Evolutionary conservation across 805 yeast genomes (phyloP), one percentile per base, ranked within the genome.

Genomic region (Vanderwaltozyma verrucispora): DNA sequence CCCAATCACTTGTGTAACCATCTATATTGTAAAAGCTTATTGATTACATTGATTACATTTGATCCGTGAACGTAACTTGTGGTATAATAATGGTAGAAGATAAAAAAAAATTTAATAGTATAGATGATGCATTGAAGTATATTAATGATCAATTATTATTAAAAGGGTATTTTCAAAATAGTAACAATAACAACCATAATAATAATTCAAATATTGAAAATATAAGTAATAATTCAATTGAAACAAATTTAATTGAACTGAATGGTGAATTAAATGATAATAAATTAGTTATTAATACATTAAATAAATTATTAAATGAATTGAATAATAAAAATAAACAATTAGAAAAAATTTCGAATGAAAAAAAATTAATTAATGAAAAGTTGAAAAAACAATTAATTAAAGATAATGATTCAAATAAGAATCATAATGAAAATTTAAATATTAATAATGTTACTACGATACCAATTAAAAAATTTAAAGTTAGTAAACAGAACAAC

Each of bases 71-170:
- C n/a, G n/a, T n/a, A 12, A 9, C 19, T 30, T 18, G 6, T 19
- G 7, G n/a, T 28, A 26, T 12, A 8, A 26, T 12, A 26, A 26
- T 6, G 8, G 40, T 37, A 30, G 16, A 10, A 10, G 19, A 26
- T 10, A 25, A 20, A 2, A 35, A 35, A 25, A 30, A 30, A 19
- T 49, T 49, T 28, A 35, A 40, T 6, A 40, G 40, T 14, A 28
- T 51, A 5, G 48, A 41, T n/a, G 53, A 49, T 24, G 55, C 55
- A 16, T 38, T 44, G 3, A 39, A 37, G 10, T 48, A 39, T 35
- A 40, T 51, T 33, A 50, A 51, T 34, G 46, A 43, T 13, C 50
- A 48, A 27, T 31, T 51, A 33, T 33, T 34, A 6, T 42, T 41
- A 16, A 38, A 44, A 29, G 48, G 51, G 9, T 43, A 42, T 24